Conservation (phyloP, 768 basidiomycete species). For the Amanita subjunquillea region DNA sequence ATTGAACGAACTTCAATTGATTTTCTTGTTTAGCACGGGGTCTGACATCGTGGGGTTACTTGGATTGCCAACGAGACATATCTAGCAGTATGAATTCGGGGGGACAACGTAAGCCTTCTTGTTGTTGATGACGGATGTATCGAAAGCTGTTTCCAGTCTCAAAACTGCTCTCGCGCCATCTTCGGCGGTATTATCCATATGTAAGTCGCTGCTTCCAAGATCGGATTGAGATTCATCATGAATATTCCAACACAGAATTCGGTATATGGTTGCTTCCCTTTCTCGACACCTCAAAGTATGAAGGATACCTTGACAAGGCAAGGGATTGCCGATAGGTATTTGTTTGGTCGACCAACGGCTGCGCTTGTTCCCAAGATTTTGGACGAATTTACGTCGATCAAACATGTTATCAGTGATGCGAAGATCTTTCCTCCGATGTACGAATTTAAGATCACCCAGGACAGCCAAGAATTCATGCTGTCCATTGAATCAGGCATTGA, state of each 20-base stretch:
- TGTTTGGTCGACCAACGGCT: slow-evolving; percentile 27
- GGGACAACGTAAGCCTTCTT: slow-evolving; percentile 18
- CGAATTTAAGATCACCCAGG: slow-evolving; percentile 13
- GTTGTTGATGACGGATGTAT: neutral
- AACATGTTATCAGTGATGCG: slow-evolving; percentile 22
- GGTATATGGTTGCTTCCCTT: slow-evolving; percentile 55
- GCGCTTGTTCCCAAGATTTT: slow-evolving; percentile 19
- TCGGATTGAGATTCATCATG: neutral
- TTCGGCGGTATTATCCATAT: slow-evolving; percentile 30
- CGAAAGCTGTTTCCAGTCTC: slow-evolving; percentile 20
- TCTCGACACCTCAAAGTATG: slow-evolving; percentile 44
- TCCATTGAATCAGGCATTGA: slow-evolving; percentile 24
- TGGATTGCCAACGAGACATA: slow-evolving; percentile 34
- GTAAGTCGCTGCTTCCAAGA: slow-evolving; percentile 10
- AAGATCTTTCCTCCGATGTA: slow-evolving; percentile 26
- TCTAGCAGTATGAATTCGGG: slow-evolving; percentile 26
- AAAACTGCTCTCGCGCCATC: slow-evolving; percentile 33
- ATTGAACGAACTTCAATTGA: neutral
- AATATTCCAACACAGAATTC: slow-evolving; percentile 28
- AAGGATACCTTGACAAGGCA: slow-evolving; percentile 27
- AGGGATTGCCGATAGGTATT: slow-evolving; percentile 26
- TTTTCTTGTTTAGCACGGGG: slow-evolving; percentile 20
- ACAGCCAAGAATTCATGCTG: slow-evolving; percentile 30
- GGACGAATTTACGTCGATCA: slow-evolving; percentile 24
- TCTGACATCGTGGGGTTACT: slow-evolving; percentile 42